These are phyloP conservation scores for Eimeria acervulina DNA, from an alignment of 169 alveolate species.

Conservation along the genomic window DNA sequence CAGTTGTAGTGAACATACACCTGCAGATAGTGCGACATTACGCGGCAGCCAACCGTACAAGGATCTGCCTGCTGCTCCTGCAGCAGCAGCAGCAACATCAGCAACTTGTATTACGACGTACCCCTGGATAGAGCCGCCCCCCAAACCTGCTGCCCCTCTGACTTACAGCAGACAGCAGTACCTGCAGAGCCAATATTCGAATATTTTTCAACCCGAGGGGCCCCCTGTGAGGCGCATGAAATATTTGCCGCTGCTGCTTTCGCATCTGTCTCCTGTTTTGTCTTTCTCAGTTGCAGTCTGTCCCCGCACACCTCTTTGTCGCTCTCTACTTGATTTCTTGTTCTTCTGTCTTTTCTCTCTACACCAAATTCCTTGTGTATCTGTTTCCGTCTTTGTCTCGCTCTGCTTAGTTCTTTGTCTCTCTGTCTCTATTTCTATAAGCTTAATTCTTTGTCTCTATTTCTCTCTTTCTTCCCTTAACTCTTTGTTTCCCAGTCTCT, in stretches of 20 bases:
- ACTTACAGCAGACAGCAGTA: slow-evolving; percentile 62
- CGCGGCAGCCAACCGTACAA: background rate
- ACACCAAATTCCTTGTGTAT: background rate
- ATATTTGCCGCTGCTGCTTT: background rate
- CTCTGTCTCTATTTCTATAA: background rate
- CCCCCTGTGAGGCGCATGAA: background rate
- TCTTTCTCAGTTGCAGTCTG: background rate
- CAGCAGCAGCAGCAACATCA: background rate
- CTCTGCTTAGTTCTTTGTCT: background rate
- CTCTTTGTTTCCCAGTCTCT: background rate
- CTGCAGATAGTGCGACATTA: background rate
- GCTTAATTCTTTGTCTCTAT: background rate
- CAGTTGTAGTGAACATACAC: background rate
- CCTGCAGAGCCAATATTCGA: background rate
- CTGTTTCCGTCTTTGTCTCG: background rate
- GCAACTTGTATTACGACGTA: background rate
- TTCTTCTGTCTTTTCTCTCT: background rate
- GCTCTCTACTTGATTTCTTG: background rate
- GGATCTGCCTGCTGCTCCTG: background rate
- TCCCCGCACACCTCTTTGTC: background rate
- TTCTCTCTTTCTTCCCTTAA: background rate
- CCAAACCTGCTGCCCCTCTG: background rate
- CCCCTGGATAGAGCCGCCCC: background rate
- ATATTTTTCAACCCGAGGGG: background rate
- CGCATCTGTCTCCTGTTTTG: background rate